These are phyloP conservation scores for Tetrahymena malaccensis DNA, from an alignment of 73 alveolate genomes.

Conservation along the genomic window DNA sequence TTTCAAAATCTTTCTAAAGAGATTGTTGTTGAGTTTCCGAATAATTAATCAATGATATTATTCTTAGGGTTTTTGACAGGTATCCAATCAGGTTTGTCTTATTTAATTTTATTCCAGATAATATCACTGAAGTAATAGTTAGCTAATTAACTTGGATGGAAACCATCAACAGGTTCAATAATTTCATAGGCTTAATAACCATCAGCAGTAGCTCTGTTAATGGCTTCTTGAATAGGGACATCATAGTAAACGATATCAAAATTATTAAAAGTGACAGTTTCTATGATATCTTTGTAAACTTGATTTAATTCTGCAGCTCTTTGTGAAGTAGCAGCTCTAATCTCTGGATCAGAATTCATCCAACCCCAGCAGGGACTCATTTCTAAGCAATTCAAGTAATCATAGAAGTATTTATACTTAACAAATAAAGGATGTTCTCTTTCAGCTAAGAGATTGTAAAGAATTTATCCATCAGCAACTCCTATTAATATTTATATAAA, in stretches of 20 bases:
- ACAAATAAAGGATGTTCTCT: background rate
- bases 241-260: background rate
- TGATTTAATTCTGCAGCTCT: conserved; percentile 1
- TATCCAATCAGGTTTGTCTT: background rate
- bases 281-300: background rate
- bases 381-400: conserved; percentile 3
- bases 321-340: background rate
- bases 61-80: conserved; percentile 3
- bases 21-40: background rate
- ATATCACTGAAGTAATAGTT: background rate
- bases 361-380: conserved; percentile 22
- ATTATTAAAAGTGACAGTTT: background rate
- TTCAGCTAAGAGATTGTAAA: background rate
- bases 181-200: background rate
- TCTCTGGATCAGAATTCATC: conserved; percentile 8
- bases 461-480: conserved; percentile 5
- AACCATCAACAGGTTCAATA: conserved; percentile 23
- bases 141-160: conserved; percentile 4
- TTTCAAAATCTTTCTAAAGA: background rate
- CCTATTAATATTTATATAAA: background rate
- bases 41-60: background rate
- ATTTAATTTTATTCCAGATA: background rate
- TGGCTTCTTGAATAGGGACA: background rate
- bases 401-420: conserved; percentile 1
- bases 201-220: background rate